Evolutionary conservation across 2,329 filamentous ascomycete genomes (phyloP), one percentile per base, ranked within the genome.

Genomic region (Xylariaceae sp.): DNA sequence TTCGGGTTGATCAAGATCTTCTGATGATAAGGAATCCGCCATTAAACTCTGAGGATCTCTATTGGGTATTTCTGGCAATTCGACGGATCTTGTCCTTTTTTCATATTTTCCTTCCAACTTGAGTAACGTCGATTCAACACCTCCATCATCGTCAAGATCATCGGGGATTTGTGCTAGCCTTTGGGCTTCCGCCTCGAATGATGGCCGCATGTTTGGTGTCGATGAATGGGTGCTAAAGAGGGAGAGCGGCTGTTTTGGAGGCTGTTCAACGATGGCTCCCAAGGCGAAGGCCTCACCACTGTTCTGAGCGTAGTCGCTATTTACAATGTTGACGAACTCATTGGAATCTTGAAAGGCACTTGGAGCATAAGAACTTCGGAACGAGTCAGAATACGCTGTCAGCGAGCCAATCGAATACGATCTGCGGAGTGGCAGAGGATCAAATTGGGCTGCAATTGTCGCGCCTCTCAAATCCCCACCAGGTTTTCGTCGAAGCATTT

Each of bases 41-140:
- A 53, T 56, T 6, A 59, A 51, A 6, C 60, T 62, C 26, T 58
- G 56, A 19, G 68, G 58, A n/a, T 64, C 56, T 34, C 50, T 61
- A 1, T 43, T 41, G 11, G 65, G 60, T 39, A 63, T 58, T 12
- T 59, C 64, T 6, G 60, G 53, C 7, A 71, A 69, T 43, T 74
- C 72, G 58, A 75, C 73, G 11, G 72, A 76, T 9, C 74, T 66
- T 0, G 68, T 59, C 62, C 71, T 81, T 62, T 79, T 84, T 67
- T 86, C 80, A 63, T 86, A 94, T 62, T 84, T 92, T 7, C 94
- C 94, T 73, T 99, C 94, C 0, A 99, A 78, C 66, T 97, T 99
- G 63, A 91, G 73, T 49, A 99, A 71, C 0, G 94, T 89, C n/a
- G 91, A 91, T 67, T 97, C 94, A 30, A 97, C 85, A 9, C 92